These are phyloP conservation scores for Microbotryum intermedium DNA, from an alignment of 1,284 basidiomycete species.

Conservation along the genomic window DNA sequence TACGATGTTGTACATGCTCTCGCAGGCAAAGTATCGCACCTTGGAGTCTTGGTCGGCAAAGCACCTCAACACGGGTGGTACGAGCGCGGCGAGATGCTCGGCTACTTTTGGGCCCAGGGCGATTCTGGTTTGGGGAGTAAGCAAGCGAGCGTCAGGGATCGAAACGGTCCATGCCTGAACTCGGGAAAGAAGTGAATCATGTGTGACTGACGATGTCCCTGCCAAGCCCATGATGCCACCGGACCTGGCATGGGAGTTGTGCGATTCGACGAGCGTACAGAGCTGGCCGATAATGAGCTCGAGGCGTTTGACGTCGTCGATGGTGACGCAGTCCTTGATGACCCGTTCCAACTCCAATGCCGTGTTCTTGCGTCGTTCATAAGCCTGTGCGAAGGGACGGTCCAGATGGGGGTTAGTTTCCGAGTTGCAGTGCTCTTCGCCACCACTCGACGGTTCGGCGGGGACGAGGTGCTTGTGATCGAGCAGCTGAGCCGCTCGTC, in stretches of 20 bases:
- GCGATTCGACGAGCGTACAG: slow-evolving; percentile 78
- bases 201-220: slow-evolving; percentile 57
- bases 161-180: background rate
- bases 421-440: too few relatives aligned
- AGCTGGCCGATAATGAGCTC: slow-evolving; percentile 86
- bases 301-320: slow-evolving; percentile 73
- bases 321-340: slow-evolving; percentile 57
- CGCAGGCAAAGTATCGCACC: slow-evolving; percentile 93
- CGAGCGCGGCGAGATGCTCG: slow-evolving; percentile 86
- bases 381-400: slow-evolving; percentile 35
- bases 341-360: slow-evolving; percentile 74
- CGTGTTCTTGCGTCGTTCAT: slow-evolving; percentile 92
- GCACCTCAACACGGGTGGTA: slow-evolving; percentile 81
- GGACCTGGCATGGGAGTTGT: slow-evolving; percentile 69
- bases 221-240: slow-evolving; percentile 95
- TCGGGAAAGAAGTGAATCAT: fast-evolving
- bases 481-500: too few relatives aligned
- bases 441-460: too few relatives aligned
- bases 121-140: slow-evolving; percentile 45
- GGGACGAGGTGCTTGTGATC: too few relatives aligned
- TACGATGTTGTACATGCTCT: slow-evolving; percentile 91
- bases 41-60: slow-evolving; percentile 91
- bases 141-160: background rate
- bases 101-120: slow-evolving; percentile 88
- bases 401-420: too few relatives aligned